Conservation (phyloP, 768 basidiomycete species). For the Mycena crocata region DNA sequence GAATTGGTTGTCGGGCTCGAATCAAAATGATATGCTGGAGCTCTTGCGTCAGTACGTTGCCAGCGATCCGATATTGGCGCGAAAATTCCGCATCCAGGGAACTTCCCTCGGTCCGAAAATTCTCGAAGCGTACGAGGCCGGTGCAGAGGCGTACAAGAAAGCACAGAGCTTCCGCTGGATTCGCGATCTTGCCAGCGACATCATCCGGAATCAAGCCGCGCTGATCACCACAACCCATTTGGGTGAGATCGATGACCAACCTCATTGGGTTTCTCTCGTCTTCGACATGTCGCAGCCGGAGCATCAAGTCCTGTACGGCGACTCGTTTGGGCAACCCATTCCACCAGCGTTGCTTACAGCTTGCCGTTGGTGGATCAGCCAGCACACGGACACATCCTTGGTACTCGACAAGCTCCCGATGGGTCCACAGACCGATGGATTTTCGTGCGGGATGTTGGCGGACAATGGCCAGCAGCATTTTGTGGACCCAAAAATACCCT, state of each 20-base stretch:
- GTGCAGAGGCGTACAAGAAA: not conserved
- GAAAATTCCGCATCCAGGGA: conserved; percentile 1
- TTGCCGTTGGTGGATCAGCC: conserved; percentile 14
- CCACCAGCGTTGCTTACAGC: not conserved
- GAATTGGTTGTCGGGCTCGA: conserved; percentile 14
- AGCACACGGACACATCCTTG: not conserved
- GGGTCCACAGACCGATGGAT: conserved; percentile 1
- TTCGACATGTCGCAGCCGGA: not conserved
- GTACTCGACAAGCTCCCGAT: not conserved
- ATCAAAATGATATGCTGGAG: conserved; percentile 23
- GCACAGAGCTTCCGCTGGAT: conserved; percentile 1
- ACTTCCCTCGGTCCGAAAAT: not conserved
- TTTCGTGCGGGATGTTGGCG: conserved; percentile 21
- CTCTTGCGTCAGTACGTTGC: conserved; percentile 14
- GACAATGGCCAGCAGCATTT: conserved; percentile 11
- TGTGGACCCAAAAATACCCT: not conserved
- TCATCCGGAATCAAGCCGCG: conserved; percentile 1
- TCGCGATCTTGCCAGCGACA: not conserved
- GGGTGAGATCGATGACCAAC: conserved; percentile 1
- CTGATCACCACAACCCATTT: conserved; percentile 10
- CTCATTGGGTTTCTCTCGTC: conserved; percentile 7
- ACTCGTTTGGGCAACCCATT: conserved; percentile 5
- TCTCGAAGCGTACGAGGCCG: conserved; percentile 1
- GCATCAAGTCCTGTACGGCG: not conserved
- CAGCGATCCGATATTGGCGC: not conserved